Evolutionary conservation across 345 rosid species (phyloP).

Genomic region (Salix koriyanagi): DNA sequence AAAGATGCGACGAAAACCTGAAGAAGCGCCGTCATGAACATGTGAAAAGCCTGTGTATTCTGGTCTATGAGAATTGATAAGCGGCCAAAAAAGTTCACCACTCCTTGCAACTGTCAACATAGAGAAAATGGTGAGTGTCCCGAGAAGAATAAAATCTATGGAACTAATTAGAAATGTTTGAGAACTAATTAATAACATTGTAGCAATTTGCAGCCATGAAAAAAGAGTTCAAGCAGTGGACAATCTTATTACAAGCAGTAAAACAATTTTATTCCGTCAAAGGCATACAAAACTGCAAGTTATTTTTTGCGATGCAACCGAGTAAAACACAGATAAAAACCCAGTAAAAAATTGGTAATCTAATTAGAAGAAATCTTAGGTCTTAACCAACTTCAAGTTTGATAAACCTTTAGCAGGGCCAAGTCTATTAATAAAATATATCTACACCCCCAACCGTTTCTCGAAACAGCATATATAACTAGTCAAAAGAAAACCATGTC

Average conservation of each 20-base stretch:
- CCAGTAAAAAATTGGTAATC: neutral
- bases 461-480: neutral
- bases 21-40: conserved; percentile 91
- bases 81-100: conserved; percentile 76
- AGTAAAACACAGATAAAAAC: too few relatives aligned
- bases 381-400: neutral
- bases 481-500: neutral
- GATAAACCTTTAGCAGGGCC: neutral
- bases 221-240: too few relatives aligned
- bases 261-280: too few relatives aligned
- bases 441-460: neutral
- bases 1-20: conserved; percentile 43
- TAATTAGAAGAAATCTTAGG: neutral
- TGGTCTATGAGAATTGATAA: conserved; percentile 75
- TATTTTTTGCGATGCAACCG: too few relatives aligned
- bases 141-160: neutral
- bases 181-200: neutral
- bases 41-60: conserved; percentile 84
- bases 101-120: conserved; percentile 75
- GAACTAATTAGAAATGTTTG: neutral
- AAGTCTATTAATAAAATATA: neutral
- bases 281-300: too few relatives aligned
- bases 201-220: neutral
- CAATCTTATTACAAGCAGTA: too few relatives aligned
- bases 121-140: neutral